Base-by-base conservation (phyloP, 352 stramenopile genomes). In the Globisporangium viniferum region DNA sequence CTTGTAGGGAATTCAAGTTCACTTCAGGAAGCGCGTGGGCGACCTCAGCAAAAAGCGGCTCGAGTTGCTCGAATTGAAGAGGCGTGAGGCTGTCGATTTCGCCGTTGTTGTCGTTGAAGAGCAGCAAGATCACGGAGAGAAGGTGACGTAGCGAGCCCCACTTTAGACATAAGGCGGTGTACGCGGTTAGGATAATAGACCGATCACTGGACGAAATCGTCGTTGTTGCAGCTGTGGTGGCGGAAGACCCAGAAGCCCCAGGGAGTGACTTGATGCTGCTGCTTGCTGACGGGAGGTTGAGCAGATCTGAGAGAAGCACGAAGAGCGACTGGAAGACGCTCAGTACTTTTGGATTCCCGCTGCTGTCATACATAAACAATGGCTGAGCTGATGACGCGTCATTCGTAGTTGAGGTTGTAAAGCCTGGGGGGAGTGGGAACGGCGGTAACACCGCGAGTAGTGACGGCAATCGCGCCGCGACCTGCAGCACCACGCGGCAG, bases 161-260 rank as follows among this genome's bases (percentile, higher is more conserved):
- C 73, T 93, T 95, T 55, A 95, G 75, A 58, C 76, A 82, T 27
- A 95, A 48, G 10, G 82, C 85, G 6, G 90, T 74, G 35, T 85
- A 90, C 2, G 84, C 84, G 27, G 78, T 70, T 1, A 89, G 58
- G 8, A 88, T 65, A 4, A 60, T 73, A 2, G 72, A 73, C 36
- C 69, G 68, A 20, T 92, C 79, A 18, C 9, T 65, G 6, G 31
- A 10, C 22, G 68, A 68, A 10, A 84, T 41, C 20, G 7, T 48
- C 12, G 33, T n/a, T 31, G 18, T 15, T 41, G n/a, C 8, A 39
- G 35, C 31, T 33, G 5, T 20, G 55, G 68, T 54, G 20, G 44
- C 5, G 15, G 55, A 31, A 35, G 31, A 24, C 4, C 55, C 55
- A 27, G 39, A 48, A 48, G 39, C 14, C 39, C 39, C 39, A 48